phyloP scores from a whole-genome alignment of 192 early-diverging fungal species.

The Backusella circina region DNA sequence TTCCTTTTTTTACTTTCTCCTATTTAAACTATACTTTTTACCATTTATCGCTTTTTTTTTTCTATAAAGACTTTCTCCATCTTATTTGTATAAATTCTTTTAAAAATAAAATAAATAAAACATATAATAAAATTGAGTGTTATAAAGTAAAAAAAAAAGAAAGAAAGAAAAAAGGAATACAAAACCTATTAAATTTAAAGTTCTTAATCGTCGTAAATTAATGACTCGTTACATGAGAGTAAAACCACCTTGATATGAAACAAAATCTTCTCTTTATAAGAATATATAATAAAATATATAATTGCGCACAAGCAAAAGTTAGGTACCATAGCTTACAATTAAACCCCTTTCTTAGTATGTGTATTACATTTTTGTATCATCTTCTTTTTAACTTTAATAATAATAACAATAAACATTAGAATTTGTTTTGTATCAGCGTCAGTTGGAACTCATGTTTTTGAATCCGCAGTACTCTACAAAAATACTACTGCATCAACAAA shows the following conservation, averaged over 20 bases:
- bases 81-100: neutral
- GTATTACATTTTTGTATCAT: neutral
- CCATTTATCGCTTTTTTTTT: neutral
- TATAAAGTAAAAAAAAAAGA: neutral
- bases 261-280: neutral
- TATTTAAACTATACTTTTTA: neutral
- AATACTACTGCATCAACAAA: neutral
- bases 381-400: neutral
- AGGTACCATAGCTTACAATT: neutral
- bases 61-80: neutral
- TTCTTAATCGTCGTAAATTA: neutral
- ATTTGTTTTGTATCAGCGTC: neutral
- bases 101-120: neutral
- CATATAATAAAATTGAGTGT: no score
- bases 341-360: neutral
- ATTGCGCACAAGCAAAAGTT: neutral
- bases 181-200: neutral
- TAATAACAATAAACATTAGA: neutral
- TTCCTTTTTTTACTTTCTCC: neutral
- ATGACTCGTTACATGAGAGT: neutral
- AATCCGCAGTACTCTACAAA: neutral
- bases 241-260: neutral
- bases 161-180: neutral
- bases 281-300: neutral
- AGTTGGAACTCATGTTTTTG: neutral